Base-by-base conservation (phyloP, 129 eudicot genomes). In the Solidago caesia region DNA sequence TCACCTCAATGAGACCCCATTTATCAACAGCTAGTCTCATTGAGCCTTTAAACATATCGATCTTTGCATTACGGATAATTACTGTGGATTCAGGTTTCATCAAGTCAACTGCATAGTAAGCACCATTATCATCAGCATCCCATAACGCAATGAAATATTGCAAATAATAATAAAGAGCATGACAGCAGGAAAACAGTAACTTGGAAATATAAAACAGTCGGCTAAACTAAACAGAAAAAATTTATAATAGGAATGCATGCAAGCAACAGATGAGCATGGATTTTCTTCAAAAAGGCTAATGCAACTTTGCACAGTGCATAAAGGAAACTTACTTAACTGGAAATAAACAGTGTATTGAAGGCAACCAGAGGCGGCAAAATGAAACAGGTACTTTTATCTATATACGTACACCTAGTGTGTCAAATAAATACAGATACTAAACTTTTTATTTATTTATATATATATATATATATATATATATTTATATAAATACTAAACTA, bases 1-100 rank as follows among this genome's bases (percentile, higher is more conserved):
- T 63, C 46, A 63, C 68, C 68, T 63, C 68, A 39, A 63, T 14
- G 4, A 11, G 47, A 10, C 68, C 47, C 68, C 68, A 63, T 41
- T 63, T 63, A 41, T 60, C 66, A 27, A 60, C 66, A 25, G 66
- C 66, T 8, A 60, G 66, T 11, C 66, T 60, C 66, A 60, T 60
- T 60, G 66, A 60, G 5, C 66, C 66, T 25, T 25, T 60, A 60
- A 60, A 60, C 66, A 60, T 60, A 11, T 60, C 66, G 29, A 60
- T 60, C 42, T 60, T 60, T 60, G 66, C 44, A 60, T 60, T 60
- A 25, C 66, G 66, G 3, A 60, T 8, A 60, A 60, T 60, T 27
- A 60, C 66, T 8, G 66, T 60, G 44, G 42, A 21, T 3, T 60
- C 66, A 60, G 66, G 42, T 60, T 60, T 60, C 66, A 60, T 60